Percentiles rank a stretch among this genome's conserved stretches.
These are phyloP conservation scores for Dacryopinax primogenitus DNA, from an alignment of 768 basidiomycete genomes.

Conservation along the genomic window DNA sequence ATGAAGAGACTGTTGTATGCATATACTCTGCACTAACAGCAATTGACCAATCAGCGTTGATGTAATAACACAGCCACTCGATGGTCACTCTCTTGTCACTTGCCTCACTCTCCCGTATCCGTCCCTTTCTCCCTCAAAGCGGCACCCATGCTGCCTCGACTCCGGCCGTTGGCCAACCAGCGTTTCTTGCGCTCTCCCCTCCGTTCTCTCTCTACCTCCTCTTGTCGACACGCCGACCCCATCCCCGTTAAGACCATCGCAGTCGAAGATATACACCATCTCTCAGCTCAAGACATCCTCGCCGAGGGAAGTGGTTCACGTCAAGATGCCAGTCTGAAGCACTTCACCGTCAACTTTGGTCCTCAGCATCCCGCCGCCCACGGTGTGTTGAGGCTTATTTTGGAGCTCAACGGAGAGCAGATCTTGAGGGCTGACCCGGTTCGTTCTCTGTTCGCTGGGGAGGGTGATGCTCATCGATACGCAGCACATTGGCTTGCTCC, in stretches of 20 bases:
- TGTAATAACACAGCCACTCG: no score
- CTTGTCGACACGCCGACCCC: neutral
- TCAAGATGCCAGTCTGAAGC: slow-evolving; percentile 70
- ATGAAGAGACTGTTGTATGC: no score
- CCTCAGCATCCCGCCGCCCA: slow-evolving; percentile 99
- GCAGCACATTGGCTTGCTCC: slow-evolving; percentile 87
- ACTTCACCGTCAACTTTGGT: slow-evolving; percentile 98
- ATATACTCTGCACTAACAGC: no score
- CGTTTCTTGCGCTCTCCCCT: neutral
- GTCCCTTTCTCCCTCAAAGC: no score
- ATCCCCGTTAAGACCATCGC: slow-evolving; percentile 23
- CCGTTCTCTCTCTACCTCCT: neutral
- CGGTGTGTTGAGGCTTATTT: slow-evolving; percentile 91
- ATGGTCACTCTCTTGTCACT: no score
- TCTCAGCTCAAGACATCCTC: slow-evolving; percentile 68
- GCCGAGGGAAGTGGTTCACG: slow-evolving; percentile 50
- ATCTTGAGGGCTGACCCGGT: slow-evolving; percentile 78
- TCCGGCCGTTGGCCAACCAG: neutral
- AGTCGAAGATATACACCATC: slow-evolving; percentile 73
- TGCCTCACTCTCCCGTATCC: no score
- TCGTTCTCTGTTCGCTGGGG: slow-evolving; percentile 21
- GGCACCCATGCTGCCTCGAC: neutral
- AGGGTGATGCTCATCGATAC: slow-evolving; percentile 8
- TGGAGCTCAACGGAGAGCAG: slow-evolving; percentile 96
- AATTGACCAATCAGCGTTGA: no score